Percentiles rank a stretch among this genome's conserved stretches.
Evolutionary conservation across 1,139 yeast species (phyloP).

Genomic region (Debaryomyces udenii): DNA sequence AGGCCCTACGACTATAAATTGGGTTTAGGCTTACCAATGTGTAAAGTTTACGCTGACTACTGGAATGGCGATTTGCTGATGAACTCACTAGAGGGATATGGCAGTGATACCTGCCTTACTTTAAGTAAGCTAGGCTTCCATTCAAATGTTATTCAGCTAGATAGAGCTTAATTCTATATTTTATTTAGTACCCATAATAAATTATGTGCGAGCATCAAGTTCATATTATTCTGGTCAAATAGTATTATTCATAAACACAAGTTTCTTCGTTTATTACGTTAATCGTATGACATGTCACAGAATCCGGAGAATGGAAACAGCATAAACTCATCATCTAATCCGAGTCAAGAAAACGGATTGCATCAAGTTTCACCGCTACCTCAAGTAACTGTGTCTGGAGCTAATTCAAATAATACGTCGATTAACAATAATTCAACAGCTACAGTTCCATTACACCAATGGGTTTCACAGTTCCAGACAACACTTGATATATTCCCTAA

Average conservation of each 20-base stretch:
- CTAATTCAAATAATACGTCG: background rate
- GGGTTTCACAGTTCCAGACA: constrained; percentile 30
- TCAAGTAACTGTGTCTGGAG: constrained; percentile 2
- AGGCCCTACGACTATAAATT: constrained; percentile 75
- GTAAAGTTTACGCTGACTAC: constrained; percentile 89
- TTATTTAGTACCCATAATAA: constrained; percentile 5
- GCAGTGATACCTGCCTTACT: constrained; percentile 82
- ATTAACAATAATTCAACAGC: constrained; percentile 7
- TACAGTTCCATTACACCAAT: constrained; percentile 16
- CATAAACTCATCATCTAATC: background rate
- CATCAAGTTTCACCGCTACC: background rate
- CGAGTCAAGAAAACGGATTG: background rate
- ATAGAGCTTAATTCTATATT: constrained; percentile 54
- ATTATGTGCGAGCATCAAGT: constrained; percentile 8
- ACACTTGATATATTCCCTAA: constrained; percentile 22
- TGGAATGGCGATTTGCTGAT: constrained; percentile 91
- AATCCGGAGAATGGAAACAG: constrained; percentile 26
- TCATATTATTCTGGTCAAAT: constrained; percentile 1
- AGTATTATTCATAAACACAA: background rate
- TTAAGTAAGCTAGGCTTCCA: constrained; percentile 77
- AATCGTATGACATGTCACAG: constrained; percentile 10
- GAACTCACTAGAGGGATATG: constrained; percentile 86
- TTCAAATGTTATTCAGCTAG: constrained; percentile 66
- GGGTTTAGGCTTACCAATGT: constrained; percentile 90
- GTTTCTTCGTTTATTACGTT: too few species aligned